These are phyloP conservation scores for Mycena maculata DNA, from an alignment of 768 basidiomycete species.

Conservation along the genomic window DNA sequence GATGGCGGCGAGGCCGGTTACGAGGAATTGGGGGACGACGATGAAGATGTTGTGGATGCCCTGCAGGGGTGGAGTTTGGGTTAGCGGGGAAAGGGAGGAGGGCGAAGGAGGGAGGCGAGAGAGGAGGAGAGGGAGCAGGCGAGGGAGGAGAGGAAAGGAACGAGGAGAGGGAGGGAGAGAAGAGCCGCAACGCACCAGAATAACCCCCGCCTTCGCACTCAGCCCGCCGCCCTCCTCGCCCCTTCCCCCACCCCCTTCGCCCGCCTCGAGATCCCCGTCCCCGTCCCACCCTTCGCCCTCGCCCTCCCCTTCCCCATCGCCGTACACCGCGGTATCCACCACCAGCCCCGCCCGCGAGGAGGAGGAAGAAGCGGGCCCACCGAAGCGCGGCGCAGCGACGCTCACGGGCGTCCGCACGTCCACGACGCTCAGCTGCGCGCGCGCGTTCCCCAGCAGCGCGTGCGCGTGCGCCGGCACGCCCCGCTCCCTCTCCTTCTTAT, in stretches of 20 bases:
- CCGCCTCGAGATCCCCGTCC: constrained; percentile 42
- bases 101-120: neutral
- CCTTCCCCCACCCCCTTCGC: constrained; percentile 27
- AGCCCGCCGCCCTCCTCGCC: constrained; percentile 52
- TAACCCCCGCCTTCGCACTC: constrained; percentile 89
- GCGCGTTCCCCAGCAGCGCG: constrained; percentile 54
- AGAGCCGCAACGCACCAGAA: constrained; percentile 82
- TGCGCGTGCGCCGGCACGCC: constrained; percentile 5
- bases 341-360: no score
- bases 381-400: constrained; percentile 8
- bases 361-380: neutral
- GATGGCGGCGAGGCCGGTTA: constrained; percentile 86
- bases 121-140: neutral
- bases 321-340: no score
- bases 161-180: no score
- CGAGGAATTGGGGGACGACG: constrained; percentile 94
- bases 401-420: constrained; percentile 46
- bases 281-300: constrained; percentile 19
- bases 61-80: constrained; percentile 48
- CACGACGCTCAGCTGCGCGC: constrained; percentile 62
- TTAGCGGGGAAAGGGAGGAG: neutral
- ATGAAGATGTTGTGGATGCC: constrained; percentile 97
- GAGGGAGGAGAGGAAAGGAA: constrained; percentile 1
- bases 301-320: constrained; percentile 27
- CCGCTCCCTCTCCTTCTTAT: constrained; percentile 6